These are phyloP conservation scores for Penicillium cosmopolitanum DNA, from an alignment of 495 filamentous ascomycete genomes.

Conservation along the genomic window DNA sequence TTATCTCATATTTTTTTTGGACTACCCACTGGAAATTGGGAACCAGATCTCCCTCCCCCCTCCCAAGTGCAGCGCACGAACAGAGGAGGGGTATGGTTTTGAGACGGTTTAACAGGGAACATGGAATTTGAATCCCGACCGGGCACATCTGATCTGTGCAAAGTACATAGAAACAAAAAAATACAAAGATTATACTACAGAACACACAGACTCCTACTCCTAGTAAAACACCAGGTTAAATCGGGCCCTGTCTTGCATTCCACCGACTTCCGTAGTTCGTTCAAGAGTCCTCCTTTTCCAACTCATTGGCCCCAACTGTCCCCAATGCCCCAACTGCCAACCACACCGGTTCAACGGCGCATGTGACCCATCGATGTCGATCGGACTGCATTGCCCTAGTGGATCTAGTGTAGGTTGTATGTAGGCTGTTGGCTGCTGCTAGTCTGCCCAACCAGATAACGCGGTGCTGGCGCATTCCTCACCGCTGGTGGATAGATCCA, in stretches of 20 bases:
- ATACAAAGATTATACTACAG: neutral
- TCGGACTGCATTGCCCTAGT: slow-evolving; percentile 16
- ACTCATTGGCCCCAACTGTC: neutral
- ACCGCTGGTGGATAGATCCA: slow-evolving; percentile 32
- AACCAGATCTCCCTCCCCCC: neutral
- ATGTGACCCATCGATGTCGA: slow-evolving; percentile 32
- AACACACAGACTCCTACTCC: neutral
- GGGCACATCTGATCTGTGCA: slow-evolving; percentile 1
- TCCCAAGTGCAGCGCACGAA: slow-evolving; percentile 1
- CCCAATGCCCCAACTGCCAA: slow-evolving; percentile 9
- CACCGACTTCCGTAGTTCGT: neutral
- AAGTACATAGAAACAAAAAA: slow-evolving; percentile 1
- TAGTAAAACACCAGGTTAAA: neutral
- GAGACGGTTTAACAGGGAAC: neutral
- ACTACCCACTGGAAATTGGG: neutral
- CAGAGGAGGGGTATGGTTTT: neutral
- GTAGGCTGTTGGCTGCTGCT: neutral
- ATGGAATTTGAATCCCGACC: slow-evolving; percentile 2
- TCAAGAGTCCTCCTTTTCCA: neutral
- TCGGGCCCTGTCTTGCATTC: neutral
- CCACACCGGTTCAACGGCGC: slow-evolving; percentile 13
- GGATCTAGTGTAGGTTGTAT: neutral
- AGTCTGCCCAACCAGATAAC: slow-evolving; percentile 1
- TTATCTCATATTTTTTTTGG: neutral
- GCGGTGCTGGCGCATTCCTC: slow-evolving; percentile 7